These are phyloP conservation scores for Saccharomyces cerevisiae DNA, from an alignment of 805 yeast species.

Conservation along the genomic window DNA sequence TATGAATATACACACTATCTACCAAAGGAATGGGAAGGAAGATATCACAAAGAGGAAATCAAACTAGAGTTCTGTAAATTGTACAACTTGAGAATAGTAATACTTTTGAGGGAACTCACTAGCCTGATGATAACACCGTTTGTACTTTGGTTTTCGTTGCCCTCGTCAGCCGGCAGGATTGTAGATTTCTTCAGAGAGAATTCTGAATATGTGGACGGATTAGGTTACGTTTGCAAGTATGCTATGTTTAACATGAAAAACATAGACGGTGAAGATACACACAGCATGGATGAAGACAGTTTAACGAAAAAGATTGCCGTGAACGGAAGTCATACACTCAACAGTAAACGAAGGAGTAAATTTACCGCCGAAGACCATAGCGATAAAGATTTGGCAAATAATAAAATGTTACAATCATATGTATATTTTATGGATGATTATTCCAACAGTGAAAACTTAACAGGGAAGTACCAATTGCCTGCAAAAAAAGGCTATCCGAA, in stretches of 20 bases:
- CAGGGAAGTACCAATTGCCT: constrained; percentile 29
- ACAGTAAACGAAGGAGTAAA: constrained; percentile 7
- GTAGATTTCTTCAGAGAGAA: constrained; percentile 87
- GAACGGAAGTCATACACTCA: constrained; percentile 1
- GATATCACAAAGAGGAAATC: constrained; percentile 75
- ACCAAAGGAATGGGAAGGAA: constrained; percentile 81
- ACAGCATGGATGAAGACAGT: constrained; percentile 11
- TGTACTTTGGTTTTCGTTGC: constrained; percentile 76
- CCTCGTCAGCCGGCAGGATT: constrained; percentile 62
- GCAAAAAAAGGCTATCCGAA: constrained; percentile 4
- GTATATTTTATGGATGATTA: constrained; percentile 82
- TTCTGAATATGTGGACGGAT: constrained; percentile 84
- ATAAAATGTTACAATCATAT: constrained; percentile 88
- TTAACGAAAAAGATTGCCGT: constrained; percentile 4
- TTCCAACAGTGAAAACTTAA: constrained; percentile 39
- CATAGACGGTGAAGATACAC: constrained; percentile 44
- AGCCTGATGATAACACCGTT: constrained; percentile 83
- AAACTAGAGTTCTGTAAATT: constrained; percentile 73
- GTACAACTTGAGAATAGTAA: constrained; percentile 63
- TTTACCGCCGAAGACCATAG: constrained; percentile 10
- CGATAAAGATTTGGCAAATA: constrained; percentile 36
- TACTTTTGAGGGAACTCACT: constrained; percentile 68
- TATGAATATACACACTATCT: constrained; percentile 84
- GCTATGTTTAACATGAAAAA: constrained; percentile 67
- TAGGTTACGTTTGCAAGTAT: constrained; percentile 89